phyloP scores from a whole-genome alignment of 257 asterid species.

The Eucommia ulmoides region DNA sequence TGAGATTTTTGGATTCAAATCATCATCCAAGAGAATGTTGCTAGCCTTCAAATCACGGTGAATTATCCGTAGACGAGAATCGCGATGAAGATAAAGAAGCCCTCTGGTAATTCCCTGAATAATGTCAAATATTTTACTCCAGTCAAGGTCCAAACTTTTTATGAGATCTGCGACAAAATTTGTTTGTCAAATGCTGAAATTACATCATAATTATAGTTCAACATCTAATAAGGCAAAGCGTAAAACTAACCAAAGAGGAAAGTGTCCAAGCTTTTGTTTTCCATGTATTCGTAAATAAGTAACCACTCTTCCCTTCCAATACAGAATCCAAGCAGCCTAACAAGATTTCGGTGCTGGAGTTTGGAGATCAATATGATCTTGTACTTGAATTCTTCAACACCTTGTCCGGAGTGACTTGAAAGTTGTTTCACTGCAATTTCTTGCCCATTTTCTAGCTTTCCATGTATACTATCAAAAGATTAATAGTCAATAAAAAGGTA shows the following conservation, averaged over 20 bases:
- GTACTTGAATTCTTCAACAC: conserved; percentile 9
- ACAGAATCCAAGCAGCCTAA: conserved; percentile 11
- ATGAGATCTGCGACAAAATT: conserved; percentile 17
- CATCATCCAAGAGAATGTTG: conserved; percentile 22
- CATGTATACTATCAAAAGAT: neutral
- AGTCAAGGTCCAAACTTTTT: conserved; percentile 10
- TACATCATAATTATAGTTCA: neutral
- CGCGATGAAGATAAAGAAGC: conserved; percentile 30
- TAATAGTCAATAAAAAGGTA: neutral
- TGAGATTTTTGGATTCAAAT: conserved; percentile 26
- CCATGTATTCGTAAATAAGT: conserved; percentile 11
- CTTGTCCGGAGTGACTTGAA: conserved; percentile 9
- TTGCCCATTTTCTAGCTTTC: conserved; percentile 4
- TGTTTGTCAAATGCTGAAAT: conserved; percentile 9
- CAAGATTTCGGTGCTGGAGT: conserved; percentile 10
- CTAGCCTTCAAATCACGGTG: conserved; percentile 35
- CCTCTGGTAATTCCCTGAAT: conserved; percentile 29
- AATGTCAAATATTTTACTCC: conserved; percentile 31
- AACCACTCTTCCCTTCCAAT: conserved; percentile 9
- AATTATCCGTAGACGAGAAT: conserved; percentile 27
- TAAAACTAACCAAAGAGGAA: conserved; percentile 9
- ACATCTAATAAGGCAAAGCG: no score
- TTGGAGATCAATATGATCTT: conserved; percentile 7
- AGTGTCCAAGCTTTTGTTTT: conserved; percentile 12
- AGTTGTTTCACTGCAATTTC: conserved; percentile 13